Percentiles rank a stretch among this genome's conserved stretches.
Evolutionary conservation across 352 stramenopile species (phyloP).

Genomic region (Lagenidium giganteum): DNA sequence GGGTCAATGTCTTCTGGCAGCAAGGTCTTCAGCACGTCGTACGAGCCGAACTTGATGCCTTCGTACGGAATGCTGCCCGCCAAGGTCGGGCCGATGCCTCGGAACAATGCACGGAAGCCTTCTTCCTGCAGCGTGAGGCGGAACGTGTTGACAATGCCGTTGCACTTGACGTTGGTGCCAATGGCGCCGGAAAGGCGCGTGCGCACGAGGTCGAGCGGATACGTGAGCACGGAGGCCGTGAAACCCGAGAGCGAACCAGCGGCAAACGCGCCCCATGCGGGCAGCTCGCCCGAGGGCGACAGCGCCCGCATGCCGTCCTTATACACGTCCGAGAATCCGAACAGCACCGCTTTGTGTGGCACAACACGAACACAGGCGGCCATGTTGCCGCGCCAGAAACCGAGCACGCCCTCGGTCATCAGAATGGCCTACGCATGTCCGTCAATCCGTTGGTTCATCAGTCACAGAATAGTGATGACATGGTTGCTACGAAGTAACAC

Average conservation of each 20-base stretch:
- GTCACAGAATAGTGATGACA: too few relatives aligned
- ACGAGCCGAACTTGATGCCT: constrained; percentile 80
- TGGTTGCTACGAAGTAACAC: too few relatives aligned
- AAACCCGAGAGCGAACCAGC: constrained; percentile 75
- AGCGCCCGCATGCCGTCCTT: constrained; percentile 61
- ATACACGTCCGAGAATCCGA: constrained; percentile 85
- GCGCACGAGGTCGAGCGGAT: constrained; percentile 81
- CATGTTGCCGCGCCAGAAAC: constrained; percentile 76
- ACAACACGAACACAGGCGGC: constrained; percentile 75
- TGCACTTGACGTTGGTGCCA: constrained; percentile 59
- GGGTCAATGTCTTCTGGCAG: constrained; percentile 54
- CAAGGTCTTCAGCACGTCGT: constrained; percentile 57
- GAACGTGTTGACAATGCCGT: constrained; percentile 66
- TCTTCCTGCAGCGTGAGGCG: constrained; percentile 66
- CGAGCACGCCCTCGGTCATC: constrained; percentile 40
- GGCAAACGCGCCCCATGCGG: constrained; percentile 53
- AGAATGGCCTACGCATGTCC: constrained; percentile 66
- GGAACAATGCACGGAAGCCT: constrained; percentile 55
- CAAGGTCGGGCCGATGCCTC: constrained; percentile 65
- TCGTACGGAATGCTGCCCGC: constrained; percentile 73
- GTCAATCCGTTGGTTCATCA: too few relatives aligned
- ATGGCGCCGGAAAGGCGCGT: constrained; percentile 77
- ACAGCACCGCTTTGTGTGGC: constrained; percentile 76
- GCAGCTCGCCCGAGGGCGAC: constrained; percentile 24
- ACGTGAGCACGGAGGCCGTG: constrained; percentile 81